Base-by-base conservation (phyloP, 2,329 filamentous ascomycete genomes). In the Chaetothyriales sp. region DNA sequence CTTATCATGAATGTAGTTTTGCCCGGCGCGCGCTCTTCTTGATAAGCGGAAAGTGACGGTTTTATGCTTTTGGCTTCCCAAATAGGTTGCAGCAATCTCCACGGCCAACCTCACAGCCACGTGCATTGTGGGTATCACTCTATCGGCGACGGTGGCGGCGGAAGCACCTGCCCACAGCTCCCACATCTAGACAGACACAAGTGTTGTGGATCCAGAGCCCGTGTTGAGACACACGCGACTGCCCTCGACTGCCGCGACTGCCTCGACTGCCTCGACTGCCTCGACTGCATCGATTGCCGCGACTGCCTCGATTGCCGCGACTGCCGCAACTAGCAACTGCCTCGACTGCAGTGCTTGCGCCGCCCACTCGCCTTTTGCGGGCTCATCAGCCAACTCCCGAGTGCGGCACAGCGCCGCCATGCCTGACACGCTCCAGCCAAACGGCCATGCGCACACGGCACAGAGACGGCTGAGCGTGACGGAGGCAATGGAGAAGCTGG, bases 381-480 rank as follows among this genome's bases (percentile, higher is more conserved):
- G 46, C 51, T n/a, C 45, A 52, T 57, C 49, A 50, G 44, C 37
- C 44, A 18, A 46, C 47, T 44, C 37, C 43, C 40, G 33, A 49
- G 22, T 25, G 3, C 22, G 2, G 25, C 44, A 46, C 19, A 15
- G 18, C 22, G 29, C 29, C 19, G 46, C 33, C 46, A 52, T 52
- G 51, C 46, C 51, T 15, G 51, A 52, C 18, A 40, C 28, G 19
- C 44, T 43, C 33, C 10, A 50, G 44, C 52, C 59, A 43, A 66
- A 64, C 47, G 62, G 65, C 13, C 61, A 67, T 43, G 63, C 62
- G 50, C 65, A 63, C 15, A 10, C 33, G 10, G 15, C 33, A 40
- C 10, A 13, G 33, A 40, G 33, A 40, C 33, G 33, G 8, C 33
- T 15, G 10, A 40, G 33, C 49, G 63, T 63, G 56, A 62, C 61